Conservation (phyloP, 306 rosid species). For the Canavalia gladiata region DNA sequence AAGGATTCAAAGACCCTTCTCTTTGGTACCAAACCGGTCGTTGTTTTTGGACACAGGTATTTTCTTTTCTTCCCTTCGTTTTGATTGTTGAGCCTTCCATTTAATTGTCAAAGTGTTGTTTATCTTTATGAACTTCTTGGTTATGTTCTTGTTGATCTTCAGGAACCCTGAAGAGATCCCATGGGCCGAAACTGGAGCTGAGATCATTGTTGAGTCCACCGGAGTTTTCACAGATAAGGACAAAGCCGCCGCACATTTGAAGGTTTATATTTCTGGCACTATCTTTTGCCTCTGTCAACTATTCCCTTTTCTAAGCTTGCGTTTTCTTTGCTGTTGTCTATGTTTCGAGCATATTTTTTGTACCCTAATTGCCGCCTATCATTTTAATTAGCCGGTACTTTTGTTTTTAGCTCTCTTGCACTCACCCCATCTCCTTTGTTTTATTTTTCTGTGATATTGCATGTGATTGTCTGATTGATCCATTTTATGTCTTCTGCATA, state of each 20-base stretch:
- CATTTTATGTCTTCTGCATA: no score
- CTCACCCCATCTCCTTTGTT: neutral
- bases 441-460: neutral
- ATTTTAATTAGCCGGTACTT: no score
- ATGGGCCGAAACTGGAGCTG: constrained; percentile 68
- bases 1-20: constrained; percentile 73
- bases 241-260: constrained; percentile 73
- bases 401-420: no score
- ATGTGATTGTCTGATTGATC: no score
- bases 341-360: no score
- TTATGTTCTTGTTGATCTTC: neutral
- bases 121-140: no score
- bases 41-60: constrained; percentile 71
- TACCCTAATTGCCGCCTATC: neutral
- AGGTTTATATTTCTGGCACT: constrained; percentile 49
- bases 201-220: constrained; percentile 66
- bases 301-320: neutral
- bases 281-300: neutral
- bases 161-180: constrained; percentile 80
- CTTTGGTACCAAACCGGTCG: constrained; percentile 64
- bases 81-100: neutral
- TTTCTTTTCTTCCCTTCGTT: neutral
- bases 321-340: neutral
- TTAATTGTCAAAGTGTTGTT: neutral
- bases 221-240: constrained; percentile 71